Evolutionary conservation across 169 alveolate species (phyloP).

Genomic region (Cryptosporidium canis): DNA sequence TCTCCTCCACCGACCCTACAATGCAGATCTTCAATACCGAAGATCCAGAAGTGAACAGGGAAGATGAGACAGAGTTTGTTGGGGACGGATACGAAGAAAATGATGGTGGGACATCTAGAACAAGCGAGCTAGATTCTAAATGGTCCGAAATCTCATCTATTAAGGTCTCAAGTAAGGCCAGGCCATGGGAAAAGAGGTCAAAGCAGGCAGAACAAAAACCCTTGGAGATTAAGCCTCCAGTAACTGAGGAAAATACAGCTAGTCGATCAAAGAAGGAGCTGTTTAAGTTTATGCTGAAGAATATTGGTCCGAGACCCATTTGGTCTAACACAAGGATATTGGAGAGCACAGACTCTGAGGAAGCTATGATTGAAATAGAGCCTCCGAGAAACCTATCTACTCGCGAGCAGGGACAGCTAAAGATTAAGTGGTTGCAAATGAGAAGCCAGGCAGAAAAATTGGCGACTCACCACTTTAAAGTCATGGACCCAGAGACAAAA

Average conservation of each 20-base stretch:
- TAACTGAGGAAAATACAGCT: background rate
- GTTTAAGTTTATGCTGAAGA: constrained; percentile 59
- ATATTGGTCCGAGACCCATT: constrained; percentile 59
- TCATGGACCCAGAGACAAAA: constrained; percentile 47
- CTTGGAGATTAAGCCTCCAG: background rate
- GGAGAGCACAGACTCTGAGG: background rate
- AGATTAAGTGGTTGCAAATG: constrained; percentile 48
- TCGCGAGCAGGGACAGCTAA: constrained; percentile 52
- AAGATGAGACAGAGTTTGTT: background rate
- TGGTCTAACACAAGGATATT: background rate
- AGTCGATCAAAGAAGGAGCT: background rate
- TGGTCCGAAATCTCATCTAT: constrained; percentile 27
- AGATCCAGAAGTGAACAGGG: background rate
- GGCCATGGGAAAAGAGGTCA: constrained; percentile 61
- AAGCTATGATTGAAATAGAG: background rate
- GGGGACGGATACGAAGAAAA: background rate
- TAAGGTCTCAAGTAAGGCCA: constrained; percentile 2
- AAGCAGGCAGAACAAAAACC: background rate
- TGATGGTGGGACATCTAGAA: background rate
- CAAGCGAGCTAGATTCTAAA: constrained; percentile 13
- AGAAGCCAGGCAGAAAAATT: constrained; percentile 58
- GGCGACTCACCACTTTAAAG: constrained; percentile 51
- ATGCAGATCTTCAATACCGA: constrained; percentile 1
- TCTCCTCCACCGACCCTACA: constrained; percentile 21
- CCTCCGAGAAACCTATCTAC: constrained; percentile 33